A percentile compares a stretch with the other conserved stretches of the same genome.
Evolutionary conservation across 2,329 filamentous ascomycete species (phyloP).

Genomic region (Botrytis byssoidea): DNA sequence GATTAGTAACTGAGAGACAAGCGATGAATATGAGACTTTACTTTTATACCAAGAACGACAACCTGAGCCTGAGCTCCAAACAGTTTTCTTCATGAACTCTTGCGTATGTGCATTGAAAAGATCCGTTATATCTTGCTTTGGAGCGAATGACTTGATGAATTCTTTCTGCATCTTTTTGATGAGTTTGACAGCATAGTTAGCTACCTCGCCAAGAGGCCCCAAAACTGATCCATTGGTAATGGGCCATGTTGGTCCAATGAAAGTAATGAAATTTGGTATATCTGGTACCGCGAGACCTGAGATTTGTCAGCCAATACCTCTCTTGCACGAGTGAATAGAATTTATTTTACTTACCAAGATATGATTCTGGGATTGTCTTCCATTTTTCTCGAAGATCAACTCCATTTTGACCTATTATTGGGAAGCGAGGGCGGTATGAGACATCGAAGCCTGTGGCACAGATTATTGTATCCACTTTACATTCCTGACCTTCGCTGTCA

Average conservation of each 20-base stretch:
- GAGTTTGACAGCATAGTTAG: slow-evolving; percentile 32
- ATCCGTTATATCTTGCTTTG: slow-evolving; percentile 48
- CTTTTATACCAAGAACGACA: slow-evolving; percentile 37
- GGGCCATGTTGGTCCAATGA: slow-evolving; percentile 35
- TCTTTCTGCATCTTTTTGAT: slow-evolving; percentile 45
- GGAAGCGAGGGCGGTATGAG: slow-evolving; percentile 33
- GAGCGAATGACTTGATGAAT: slow-evolving; percentile 47
- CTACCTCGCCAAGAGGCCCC: slow-evolving; percentile 26
- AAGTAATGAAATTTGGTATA: slow-evolving; percentile 35
- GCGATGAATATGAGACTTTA: slow-evolving; percentile 7
- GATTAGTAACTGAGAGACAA: neutral
- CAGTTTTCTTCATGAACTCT: slow-evolving; percentile 52
- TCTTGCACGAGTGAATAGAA: neutral
- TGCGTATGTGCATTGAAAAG: slow-evolving; percentile 52
- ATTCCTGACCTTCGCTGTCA: slow-evolving; percentile 40
- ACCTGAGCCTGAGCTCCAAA: slow-evolving; percentile 47
- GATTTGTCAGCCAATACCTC: slow-evolving; percentile 20
- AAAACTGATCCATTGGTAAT: slow-evolving; percentile 34
- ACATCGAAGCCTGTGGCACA: slow-evolving; percentile 42
- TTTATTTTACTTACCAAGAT: slow-evolving; percentile 26
- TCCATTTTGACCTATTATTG: slow-evolving; percentile 32
- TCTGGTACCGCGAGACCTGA: slow-evolving; percentile 32
- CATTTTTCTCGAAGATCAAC: slow-evolving; percentile 33
- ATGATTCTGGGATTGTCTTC: slow-evolving; percentile 36
- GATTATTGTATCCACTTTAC: slow-evolving; percentile 41